A percentile compares a stretch with the other conserved stretches of the same genome.
Evolutionary conservation across 176 grass and related monocot species (phyloP).

Genomic region (Chrysopogon serrulatus): DNA sequence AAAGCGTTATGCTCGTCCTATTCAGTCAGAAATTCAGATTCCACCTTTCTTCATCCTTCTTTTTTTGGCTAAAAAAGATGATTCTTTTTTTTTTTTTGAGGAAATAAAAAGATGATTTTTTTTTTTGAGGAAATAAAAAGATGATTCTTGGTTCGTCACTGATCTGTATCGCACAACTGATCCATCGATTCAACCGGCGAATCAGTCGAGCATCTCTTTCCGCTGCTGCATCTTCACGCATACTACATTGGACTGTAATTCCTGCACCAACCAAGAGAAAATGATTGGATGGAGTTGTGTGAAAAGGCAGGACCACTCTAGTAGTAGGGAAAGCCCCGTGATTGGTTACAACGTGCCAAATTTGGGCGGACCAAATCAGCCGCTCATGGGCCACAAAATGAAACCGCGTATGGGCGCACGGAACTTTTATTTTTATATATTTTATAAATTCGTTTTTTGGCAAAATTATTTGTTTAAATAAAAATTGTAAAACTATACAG

Average conservation of each 20-base stretch:
- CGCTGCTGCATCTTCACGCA: neutral
- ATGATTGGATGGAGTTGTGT: neutral
- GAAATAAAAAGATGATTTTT: too few relatives aligned
- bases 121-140: neutral
- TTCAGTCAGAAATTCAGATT: neutral
- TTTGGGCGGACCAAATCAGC: too few relatives aligned
- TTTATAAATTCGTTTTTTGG: too few relatives aligned
- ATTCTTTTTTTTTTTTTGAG: too few relatives aligned
- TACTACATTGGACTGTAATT: neutral
- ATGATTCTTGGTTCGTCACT: neutral
- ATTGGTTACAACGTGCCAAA: neutral
- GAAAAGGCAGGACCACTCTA: neutral
- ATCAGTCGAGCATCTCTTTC: neutral
- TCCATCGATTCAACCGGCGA: neutral
- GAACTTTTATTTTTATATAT: too few relatives aligned
- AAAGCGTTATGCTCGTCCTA: neutral
- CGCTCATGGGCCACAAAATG: too few relatives aligned
- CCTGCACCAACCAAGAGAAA: neutral
- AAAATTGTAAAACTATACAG: too few relatives aligned
- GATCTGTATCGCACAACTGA: neutral
- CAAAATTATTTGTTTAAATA: too few relatives aligned
- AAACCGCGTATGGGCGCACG: too few relatives aligned
- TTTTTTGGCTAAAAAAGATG: too few relatives aligned
- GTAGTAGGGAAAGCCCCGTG: neutral
- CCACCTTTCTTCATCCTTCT: neutral